A percentile compares a stretch with the other conserved stretches of the same genome.
Evolutionary conservation across 257 asterid genomes (phyloP).

Genomic region (Marsdenia floribunda): DNA sequence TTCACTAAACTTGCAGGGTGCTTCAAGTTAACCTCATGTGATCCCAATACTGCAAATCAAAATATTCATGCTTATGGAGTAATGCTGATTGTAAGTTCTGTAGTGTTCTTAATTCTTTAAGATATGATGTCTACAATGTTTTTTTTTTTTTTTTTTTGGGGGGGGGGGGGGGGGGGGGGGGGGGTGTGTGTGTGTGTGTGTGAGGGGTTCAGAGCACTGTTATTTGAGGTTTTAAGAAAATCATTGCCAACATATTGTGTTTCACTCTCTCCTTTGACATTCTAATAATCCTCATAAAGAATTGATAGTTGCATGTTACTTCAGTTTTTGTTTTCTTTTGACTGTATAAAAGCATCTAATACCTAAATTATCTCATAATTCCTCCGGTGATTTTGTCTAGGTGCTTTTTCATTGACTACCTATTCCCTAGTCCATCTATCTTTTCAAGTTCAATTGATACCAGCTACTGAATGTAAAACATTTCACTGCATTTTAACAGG

Average conservation of each 20-base stretch:
- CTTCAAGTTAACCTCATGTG: constrained; percentile 64
- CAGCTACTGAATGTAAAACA: neutral
- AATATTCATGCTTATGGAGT: constrained; percentile 79
- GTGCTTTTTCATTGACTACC: neutral
- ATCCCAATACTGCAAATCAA: constrained; percentile 53
- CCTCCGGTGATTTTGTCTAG: neutral
- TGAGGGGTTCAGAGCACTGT: neutral
- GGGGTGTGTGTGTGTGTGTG: no score
- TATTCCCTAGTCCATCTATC: constrained; percentile 1
- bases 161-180: neutral
- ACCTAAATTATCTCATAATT: neutral
- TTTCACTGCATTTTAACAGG: constrained; percentile 37
- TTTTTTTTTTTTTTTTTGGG: neutral
- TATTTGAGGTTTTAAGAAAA: neutral
- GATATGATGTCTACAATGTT: neutral
- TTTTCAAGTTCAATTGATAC: neutral
- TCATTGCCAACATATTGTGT: neutral
- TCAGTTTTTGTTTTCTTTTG: neutral
- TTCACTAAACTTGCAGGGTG: constrained; percentile 43
- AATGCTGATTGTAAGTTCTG: constrained; percentile 65
- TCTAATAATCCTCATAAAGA: neutral
- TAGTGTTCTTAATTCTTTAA: constrained; percentile 3
- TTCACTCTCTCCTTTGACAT: neutral
- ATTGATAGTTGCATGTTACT: neutral
- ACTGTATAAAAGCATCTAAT: neutral